Conservation (phyloP, 2,329 filamentous ascomycete species). For the Bipolaris cookei region DNA sequence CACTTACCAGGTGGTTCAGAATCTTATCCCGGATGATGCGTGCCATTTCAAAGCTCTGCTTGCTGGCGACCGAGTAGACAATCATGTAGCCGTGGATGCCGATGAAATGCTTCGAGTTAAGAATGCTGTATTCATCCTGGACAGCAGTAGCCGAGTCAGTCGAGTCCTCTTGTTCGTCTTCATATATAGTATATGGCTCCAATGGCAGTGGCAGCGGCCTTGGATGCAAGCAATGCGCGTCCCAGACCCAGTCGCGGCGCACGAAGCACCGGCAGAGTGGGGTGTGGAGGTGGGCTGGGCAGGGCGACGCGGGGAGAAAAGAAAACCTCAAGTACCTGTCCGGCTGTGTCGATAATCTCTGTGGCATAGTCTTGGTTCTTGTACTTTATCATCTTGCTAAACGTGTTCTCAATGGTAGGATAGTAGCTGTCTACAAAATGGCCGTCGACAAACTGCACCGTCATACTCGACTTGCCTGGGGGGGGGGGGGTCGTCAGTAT, state of each 20-base stretch:
- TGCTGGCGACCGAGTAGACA: conserved; percentile 94
- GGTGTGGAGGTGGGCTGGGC: conserved; percentile 20
- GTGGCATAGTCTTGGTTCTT: conserved; percentile 93
- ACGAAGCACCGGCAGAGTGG: conserved; percentile 17
- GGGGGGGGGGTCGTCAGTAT: conserved; percentile 21
- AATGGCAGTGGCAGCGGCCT: no score
- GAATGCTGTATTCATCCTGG: conserved; percentile 96
- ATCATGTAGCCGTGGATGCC: conserved; percentile 99
- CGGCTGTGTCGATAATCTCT: conserved; percentile 97
- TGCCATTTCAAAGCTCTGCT: conserved; percentile 97
- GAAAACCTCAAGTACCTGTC: conserved; percentile 68
- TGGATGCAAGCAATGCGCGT: not conserved
- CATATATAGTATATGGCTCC: not conserved
- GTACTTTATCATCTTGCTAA: conserved; percentile 91
- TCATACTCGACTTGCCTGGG: conserved; percentile 93
- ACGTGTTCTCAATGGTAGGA: conserved; percentile 98
- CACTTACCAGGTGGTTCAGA: conserved; percentile 86
- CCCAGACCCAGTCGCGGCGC: not conserved
- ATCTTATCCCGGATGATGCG: conserved; percentile 97
- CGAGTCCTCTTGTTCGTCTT: conserved; percentile 6
- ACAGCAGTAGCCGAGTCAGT: conserved; percentile 29
- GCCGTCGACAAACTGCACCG: conserved; percentile 94
- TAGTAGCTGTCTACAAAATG: conserved; percentile 99
- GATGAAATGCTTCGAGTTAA: conserved; percentile 99
- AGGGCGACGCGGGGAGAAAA: conserved; percentile 24